Base-by-base conservation (phyloP, 768 basidiomycete genomes). In the Mycena kentingensis region DNA sequence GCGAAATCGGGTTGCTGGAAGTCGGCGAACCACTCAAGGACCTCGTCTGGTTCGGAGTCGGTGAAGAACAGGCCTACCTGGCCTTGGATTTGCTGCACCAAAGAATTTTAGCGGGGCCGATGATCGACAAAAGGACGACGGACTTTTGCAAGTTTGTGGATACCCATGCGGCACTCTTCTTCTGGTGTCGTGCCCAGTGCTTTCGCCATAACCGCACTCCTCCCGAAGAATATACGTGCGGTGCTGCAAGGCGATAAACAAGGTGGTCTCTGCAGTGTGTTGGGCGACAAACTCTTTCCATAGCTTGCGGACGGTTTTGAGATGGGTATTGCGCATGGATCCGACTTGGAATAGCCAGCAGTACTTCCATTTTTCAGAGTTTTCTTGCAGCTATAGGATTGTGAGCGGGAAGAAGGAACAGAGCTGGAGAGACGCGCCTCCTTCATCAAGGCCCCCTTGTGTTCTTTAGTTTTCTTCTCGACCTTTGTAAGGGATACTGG, bases 301-400 rank as follows among this genome's bases (percentile, higher is more conserved):
- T 58, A 90, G 76, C 54, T 85, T 85, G 59, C 97, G 81, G 41
- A 98, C 91, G 46, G 92, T 93, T 78, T 98, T 95, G 32, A 99
- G 74, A 70, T 93, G 88, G 24, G 93, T 76, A 73, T 96, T 98
- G 54, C 97, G 80, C 93, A 98, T 96, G 60, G 93, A 84, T 15
- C 94, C 95, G 5, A 98, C 92, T 62, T 89, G 85, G 67, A 99
- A 97, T 32, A 98, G 67, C 92, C 94, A 99, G 73, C 92, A 89
- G 70, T 97, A 95, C 65, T 83, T 83, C 87, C 91, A 98, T 74
- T 92, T 90, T 60, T 95, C 93, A 19, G 85, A 75, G 66, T 85
- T 84, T 65, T 79, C 79, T 76, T 92, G 89, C 48, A 98, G 75
- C 92, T 94, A 63, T 49, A 37, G 12, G 46, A 22, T 15, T 43